Evolutionary conservation across 805 yeast genomes (phyloP), one percentile per base, ranked within the genome.

Genomic region (Kazachstania viticola): DNA sequence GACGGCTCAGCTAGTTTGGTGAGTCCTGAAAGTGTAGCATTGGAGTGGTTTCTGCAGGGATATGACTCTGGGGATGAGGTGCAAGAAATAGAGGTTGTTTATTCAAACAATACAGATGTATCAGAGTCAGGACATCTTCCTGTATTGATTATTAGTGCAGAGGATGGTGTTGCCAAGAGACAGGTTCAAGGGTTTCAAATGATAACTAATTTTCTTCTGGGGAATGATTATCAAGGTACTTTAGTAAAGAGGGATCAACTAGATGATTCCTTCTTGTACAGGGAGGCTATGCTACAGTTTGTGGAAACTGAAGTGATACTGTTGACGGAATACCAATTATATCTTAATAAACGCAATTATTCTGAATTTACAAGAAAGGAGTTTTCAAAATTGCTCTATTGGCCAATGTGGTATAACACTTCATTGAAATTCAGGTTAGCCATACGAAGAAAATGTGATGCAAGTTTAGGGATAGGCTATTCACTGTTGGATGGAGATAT

Each of bases 361-460:
- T 79, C 72, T 36, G 49, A 60, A 9, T 75, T 65, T 42, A 70
- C 84, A 4, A 62, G 82, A 38, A 67, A 67, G 15, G 44, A 67
- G 13, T 76, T 76, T 47, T 58, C 63, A 27, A 42, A 58, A 4
- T 65, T 71, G 34, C 52, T 78, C 14, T 78, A 81, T 5, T 79
- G 79, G 57, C 88, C 87, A 8, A 66, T 77, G 69, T 81, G 78
- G 68, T 79, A 78, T 48, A 71, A 70, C 38, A 7, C 22, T 19
- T 19, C 22, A 11, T 21, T 45, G 22, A 32, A 32, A 14, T 34
- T 40, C 21, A 33, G 56, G 27, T 27, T 42, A 3, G 26, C 29
- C 3, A 44, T 47, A 4, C 35, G 42, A 12, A 30, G 36, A 16
- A 23, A 35, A 21, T 48, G 54, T 24, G 41, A 44, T 17, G 36